Conservation (phyloP, 495 filamentous ascomycete genomes). For the Aspergillus coremiiformis region DNA sequence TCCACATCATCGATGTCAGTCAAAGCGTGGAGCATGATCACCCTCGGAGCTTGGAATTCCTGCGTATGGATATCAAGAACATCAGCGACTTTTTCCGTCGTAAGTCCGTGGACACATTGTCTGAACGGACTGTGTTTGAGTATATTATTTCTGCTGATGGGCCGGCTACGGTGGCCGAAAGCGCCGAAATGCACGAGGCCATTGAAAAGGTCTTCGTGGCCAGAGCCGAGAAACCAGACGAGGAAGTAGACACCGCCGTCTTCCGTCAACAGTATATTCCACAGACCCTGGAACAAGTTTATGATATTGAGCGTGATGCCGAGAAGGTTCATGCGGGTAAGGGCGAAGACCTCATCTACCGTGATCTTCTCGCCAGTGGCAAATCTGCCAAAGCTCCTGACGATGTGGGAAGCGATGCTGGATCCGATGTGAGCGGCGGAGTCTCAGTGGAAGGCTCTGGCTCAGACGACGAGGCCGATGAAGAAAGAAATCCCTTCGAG, state of each 20-base stretch:
- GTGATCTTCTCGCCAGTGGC: conserved; percentile 66
- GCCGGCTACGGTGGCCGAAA: conserved; percentile 30
- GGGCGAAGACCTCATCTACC: conserved; percentile 69
- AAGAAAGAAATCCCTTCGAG: conserved; percentile 45
- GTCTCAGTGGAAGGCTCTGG: conserved; percentile 38
- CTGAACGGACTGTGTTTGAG: conserved; percentile 66
- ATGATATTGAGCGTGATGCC: conserved; percentile 87
- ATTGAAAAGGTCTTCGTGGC: conserved; percentile 44
- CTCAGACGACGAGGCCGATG: conserved; percentile 41
- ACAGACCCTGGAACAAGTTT: conserved; percentile 87
- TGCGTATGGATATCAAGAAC: conserved; percentile 98
- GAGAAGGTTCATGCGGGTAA: conserved; percentile 65
- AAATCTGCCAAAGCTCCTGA: conserved; percentile 35
- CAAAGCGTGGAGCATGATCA: conserved; percentile 97
- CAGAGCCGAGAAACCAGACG: conserved; percentile 34
- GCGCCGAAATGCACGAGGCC: conserved; percentile 36
- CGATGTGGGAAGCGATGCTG: conserved; percentile 31
- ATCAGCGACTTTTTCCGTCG: conserved; percentile 82
- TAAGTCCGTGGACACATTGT: conserved; percentile 69
- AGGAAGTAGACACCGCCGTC: conserved; percentile 71
- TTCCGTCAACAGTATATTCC: conserved; percentile 95
- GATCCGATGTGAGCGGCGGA: conserved; percentile 44
- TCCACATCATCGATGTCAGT: conserved; percentile 95
- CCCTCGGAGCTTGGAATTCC: conserved; percentile 80
- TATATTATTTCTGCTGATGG: conserved; percentile 64